Conservation (phyloP, 1,139 yeast genomes). For the Keqinozyma sinolaborantium region DNA sequence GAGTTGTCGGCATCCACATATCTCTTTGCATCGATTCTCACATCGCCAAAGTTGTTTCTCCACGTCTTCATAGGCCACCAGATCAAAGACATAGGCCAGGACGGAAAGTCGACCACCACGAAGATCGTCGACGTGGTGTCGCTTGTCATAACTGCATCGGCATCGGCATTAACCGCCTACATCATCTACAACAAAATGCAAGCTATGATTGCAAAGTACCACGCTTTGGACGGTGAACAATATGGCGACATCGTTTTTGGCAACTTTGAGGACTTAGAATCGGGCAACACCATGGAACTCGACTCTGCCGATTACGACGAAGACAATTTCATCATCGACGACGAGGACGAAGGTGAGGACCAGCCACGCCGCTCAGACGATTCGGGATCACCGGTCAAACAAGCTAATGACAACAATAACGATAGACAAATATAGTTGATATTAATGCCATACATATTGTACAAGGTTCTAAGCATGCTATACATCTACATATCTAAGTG, state of each 20-base stretch:
- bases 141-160: constrained; percentile 52
- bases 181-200: constrained; percentile 65
- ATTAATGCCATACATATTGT: no score
- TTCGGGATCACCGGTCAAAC: no score
- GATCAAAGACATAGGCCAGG: constrained; percentile 65
- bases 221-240: constrained; percentile 12
- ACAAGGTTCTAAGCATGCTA: no score
- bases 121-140: constrained; percentile 62
- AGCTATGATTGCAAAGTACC: constrained; percentile 32
- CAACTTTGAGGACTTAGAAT: constrained; percentile 32
- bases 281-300: constrained; percentile 17
- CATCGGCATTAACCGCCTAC: constrained; percentile 65
- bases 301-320: constrained; percentile 20
- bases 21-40: constrained; percentile 64
- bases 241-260: constrained; percentile 39
- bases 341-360: constrained; percentile 17
- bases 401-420: no score
- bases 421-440: no score
- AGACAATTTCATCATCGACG: constrained; percentile 26
- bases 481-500: constrained; percentile 20
- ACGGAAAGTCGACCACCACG: constrained; percentile 45
- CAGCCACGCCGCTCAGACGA: no score
- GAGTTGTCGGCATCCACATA: constrained; percentile 62
- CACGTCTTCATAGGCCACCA: constrained; percentile 81
- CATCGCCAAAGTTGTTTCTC: constrained; percentile 78